Evolutionary conservation across 75 land plant species (phyloP).

Genomic region (Picea sitchensis): DNA sequence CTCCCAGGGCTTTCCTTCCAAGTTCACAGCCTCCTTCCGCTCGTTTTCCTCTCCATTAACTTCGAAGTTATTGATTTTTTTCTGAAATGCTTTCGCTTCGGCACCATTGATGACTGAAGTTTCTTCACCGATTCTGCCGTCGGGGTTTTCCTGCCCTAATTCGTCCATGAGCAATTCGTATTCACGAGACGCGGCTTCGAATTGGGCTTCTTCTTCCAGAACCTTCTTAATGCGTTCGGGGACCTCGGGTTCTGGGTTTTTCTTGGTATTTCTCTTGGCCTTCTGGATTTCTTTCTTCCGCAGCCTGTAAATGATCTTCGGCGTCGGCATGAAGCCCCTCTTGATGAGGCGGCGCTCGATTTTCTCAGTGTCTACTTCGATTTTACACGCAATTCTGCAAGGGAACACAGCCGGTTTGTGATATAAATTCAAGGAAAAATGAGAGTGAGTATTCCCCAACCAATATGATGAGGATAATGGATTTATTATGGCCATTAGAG

Average conservation of each 20-base stretch:
- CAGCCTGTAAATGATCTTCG: constrained; percentile 52
- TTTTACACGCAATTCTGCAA: constrained; percentile 1
- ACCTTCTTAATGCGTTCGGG: constrained; percentile 13
- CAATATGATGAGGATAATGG: no score
- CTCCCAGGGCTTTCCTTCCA: constrained; percentile 58
- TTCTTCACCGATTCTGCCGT: background rate
- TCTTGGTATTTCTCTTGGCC: constrained; percentile 21
- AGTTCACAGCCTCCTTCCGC: background rate
- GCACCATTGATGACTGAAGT: background rate
- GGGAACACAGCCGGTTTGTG: background rate
- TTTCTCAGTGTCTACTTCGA: constrained; percentile 18
- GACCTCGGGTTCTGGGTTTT: background rate
- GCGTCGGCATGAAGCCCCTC: constrained; percentile 50
- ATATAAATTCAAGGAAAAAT: background rate
- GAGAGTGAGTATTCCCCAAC: no score
- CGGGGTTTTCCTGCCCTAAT: background rate
- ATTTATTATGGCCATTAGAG: no score
- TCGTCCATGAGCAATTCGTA: constrained; percentile 25
- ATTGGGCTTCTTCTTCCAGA: constrained; percentile 30
- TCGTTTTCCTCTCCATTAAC: background rate
- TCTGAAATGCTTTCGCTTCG: background rate
- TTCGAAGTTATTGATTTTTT: background rate
- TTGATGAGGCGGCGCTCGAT: constrained; percentile 33
- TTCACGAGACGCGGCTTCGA: constrained; percentile 28
- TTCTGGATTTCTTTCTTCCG: constrained; percentile 56